Conservation (phyloP, 2,329 filamentous ascomycete genomes). For the Monosporascus sp. region DNA sequence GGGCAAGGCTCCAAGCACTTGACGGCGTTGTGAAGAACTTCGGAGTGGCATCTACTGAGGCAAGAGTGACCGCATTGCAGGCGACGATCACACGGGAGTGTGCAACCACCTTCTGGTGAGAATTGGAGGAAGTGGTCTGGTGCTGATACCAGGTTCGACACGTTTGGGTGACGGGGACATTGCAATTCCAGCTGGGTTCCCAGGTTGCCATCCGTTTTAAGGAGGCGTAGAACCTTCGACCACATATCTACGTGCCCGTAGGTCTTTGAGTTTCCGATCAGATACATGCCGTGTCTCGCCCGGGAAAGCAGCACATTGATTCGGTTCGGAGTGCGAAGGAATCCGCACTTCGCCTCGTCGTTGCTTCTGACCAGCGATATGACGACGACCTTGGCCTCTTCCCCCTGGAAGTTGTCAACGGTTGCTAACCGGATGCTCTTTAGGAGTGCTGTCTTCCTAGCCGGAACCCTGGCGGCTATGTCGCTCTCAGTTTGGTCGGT, state of each 20-base stretch:
- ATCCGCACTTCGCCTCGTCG: slow-evolving; percentile 51
- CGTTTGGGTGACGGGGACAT: slow-evolving; percentile 57
- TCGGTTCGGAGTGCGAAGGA: slow-evolving; percentile 60
- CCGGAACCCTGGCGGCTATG: background rate
- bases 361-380: slow-evolving; percentile 71
- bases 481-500: slow-evolving; percentile 1
- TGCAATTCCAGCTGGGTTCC: slow-evolving; percentile 47
- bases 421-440: slow-evolving; percentile 55
- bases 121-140: slow-evolving; percentile 54
- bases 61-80: slow-evolving; percentile 46
- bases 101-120: slow-evolving; percentile 60
- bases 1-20: slow-evolving; percentile 41
- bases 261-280: slow-evolving; percentile 63
- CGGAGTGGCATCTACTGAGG: slow-evolving; percentile 40
- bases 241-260: slow-evolving; percentile 58
- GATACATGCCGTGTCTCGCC: slow-evolving; percentile 64
- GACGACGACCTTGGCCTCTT: slow-evolving; percentile 68
- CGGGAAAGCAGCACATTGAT: slow-evolving; percentile 66
- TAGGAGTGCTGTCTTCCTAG: slow-evolving; percentile 37
- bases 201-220: slow-evolving; percentile 41
- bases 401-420: slow-evolving; percentile 73
- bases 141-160: slow-evolving; percentile 40
- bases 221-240: slow-evolving; percentile 49
- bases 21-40: slow-evolving; percentile 41
- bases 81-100: slow-evolving; percentile 42